Conservation (phyloP, 352 stramenopile species). For the Globisporangium camurandrum region DNA sequence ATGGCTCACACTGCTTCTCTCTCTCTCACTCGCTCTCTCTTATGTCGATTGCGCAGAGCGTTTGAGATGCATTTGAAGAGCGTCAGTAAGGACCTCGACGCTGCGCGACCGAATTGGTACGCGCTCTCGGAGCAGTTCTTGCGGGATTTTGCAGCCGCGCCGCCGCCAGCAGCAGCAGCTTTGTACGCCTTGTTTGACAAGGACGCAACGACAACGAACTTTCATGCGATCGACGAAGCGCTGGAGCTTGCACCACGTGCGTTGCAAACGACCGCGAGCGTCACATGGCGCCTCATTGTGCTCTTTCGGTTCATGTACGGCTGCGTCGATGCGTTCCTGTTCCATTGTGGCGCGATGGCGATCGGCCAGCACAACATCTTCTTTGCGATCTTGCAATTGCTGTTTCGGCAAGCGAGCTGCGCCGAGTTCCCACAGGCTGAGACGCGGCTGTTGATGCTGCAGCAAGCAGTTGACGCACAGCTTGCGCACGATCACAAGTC, state of each 20-base stretch:
- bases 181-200: not conserved
- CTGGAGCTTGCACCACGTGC: conserved; percentile 13
- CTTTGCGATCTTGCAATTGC: conserved; percentile 52
- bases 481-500: not conserved
- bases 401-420: conserved; percentile 66
- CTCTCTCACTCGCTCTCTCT: not conserved
- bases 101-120: conserved; percentile 44
- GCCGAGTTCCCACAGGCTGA: conserved; percentile 57
- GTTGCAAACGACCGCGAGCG: conserved; percentile 16
- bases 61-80: conserved; percentile 67
- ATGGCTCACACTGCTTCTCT: not conserved
- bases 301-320: conserved; percentile 82
- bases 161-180: too few species aligned
- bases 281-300: conserved; percentile 23
- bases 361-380: conserved; percentile 74
- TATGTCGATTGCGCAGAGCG: conserved; percentile 20
- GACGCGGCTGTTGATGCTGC: conserved; percentile 17
- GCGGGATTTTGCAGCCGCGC: conserved; percentile 15
- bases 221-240: conserved; percentile 41
- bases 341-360: conserved; percentile 67
- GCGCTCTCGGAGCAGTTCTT: conserved; percentile 45
- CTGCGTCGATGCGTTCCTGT: conserved; percentile 69
- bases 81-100: conserved; percentile 44
- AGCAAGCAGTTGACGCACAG: too few species aligned
- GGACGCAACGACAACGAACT: conserved; percentile 9